Conservation (phyloP, 257 asterid species). For the Cynanchum wilfordii region DNA sequence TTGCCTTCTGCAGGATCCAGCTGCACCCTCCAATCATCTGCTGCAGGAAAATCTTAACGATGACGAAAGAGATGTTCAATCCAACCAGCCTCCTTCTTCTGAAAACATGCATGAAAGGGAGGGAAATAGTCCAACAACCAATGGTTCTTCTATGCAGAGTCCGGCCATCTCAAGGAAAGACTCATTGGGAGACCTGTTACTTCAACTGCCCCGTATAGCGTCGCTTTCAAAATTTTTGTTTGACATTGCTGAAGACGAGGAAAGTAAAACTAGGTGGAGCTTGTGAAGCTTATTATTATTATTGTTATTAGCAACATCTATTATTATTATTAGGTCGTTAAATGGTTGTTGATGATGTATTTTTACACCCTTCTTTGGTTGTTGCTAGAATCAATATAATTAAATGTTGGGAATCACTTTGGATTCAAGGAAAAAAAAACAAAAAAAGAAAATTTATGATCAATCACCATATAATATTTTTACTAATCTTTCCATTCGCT, state of each 20-base stretch:
- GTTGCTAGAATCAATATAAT: constrained; percentile 3
- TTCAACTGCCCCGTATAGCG: constrained; percentile 66
- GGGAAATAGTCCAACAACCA: constrained; percentile 5
- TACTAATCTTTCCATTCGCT: neutral
- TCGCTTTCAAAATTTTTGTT: constrained; percentile 49
- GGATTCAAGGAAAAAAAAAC: constrained; percentile 36
- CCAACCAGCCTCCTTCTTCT: constrained; percentile 14
- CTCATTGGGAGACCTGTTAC: constrained; percentile 59
- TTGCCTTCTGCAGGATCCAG: constrained; percentile 58
- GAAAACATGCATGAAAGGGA: constrained; percentile 18
- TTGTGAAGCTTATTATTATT: neutral
- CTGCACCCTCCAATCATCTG: constrained; percentile 23
- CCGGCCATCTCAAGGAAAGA: constrained; percentile 50
- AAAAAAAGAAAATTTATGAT: constrained; percentile 25
- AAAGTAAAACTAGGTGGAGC: constrained; percentile 17
- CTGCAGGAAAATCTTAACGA: constrained; percentile 25
- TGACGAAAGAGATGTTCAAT: constrained; percentile 24
- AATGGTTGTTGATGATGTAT: neutral
- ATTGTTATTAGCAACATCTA: neutral
- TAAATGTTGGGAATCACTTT: constrained; percentile 6
- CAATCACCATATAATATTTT: constrained; percentile 25
- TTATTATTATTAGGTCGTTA: neutral
- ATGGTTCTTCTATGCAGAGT: constrained; percentile 23
- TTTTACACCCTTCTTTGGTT: neutral
- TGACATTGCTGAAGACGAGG: constrained; percentile 54